Base-by-base conservation (phyloP, 2,329 filamentous ascomycete species). In the Colletotrichum sp. region DNA sequence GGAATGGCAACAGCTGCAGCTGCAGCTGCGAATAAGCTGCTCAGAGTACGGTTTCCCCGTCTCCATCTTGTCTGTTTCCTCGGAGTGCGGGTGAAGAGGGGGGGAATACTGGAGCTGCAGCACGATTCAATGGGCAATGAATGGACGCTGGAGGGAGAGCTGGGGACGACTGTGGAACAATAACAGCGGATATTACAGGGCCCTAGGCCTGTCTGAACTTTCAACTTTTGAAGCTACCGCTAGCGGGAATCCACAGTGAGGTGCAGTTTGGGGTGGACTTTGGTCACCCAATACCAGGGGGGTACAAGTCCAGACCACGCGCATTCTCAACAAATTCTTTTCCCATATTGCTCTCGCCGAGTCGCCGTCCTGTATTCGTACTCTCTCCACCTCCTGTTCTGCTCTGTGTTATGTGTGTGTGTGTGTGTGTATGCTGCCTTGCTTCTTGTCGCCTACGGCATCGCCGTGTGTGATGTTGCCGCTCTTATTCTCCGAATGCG, bases 261-360 rank as follows among this genome's bases (percentile, higher is more conserved):
- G 64, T 70, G 61, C 66, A 32, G 64, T 43, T 76, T 62, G 61
- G 71, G 48, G 62, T 34, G 58, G 28, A 39, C 66, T 32, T 52
- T 58, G 56, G 64, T 75, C 62, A 43, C 34, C 48, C 34, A 68
- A 75, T 77, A 77, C 75, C 65, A 55, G 74, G 64, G 43, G 27
- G 71, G 56, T 78, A 75, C 76, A 71, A 77, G 70, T 71, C 76
- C 75, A 74, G 67, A 70, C 71, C 66, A 27, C 28, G 65, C 66
- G 18, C 30, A 61, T 34, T 32, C 74, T 76, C 74, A 76, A 76
- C 74, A 76, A 75, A 76, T 76, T 75, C 66, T 75, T 76, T 74
- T 74, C 71, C 65, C 65, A 75, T 76, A 55, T 66, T 75, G 34
- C 69, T n/a, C 61, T 58, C 66, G 36, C 61, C 25, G 34, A 62